Percentiles rank a stretch among this genome's conserved stretches.
These are phyloP conservation scores for Trichoderma koningiopsis DNA, from an alignment of 2,329 filamentous ascomycete genomes.

Conservation along the genomic window DNA sequence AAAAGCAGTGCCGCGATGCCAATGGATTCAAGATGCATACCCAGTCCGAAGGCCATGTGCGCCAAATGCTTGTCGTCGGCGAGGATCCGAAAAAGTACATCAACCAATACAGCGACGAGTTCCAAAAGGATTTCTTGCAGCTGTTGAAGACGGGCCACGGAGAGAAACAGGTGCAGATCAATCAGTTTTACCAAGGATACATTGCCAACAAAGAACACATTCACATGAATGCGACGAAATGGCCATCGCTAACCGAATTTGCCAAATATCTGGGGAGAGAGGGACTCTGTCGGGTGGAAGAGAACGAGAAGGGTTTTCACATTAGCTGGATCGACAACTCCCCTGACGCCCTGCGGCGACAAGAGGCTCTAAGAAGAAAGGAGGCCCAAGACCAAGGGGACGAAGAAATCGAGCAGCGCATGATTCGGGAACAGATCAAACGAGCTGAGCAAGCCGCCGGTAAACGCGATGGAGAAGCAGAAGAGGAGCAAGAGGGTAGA, in stretches of 20 bases:
- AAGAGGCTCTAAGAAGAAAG: constrained; percentile 79
- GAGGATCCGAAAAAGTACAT: constrained; percentile 85
- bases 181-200: constrained; percentile 94
- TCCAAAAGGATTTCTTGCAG: constrained; percentile 75
- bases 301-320: constrained; percentile 81
- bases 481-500: constrained; percentile 46
- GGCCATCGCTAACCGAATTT: constrained; percentile 86
- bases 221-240: constrained; percentile 93
- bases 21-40: constrained; percentile 93
- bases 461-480: constrained; percentile 44
- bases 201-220: constrained; percentile 85
- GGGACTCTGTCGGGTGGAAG: constrained; percentile 86
- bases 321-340: constrained; percentile 92
- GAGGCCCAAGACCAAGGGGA: constrained; percentile 88
- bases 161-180: constrained; percentile 85
- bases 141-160: constrained; percentile 82
- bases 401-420: constrained; percentile 81
- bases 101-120: constrained; percentile 78
- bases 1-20: constrained; percentile 68
- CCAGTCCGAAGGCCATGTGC: constrained; percentile 80
- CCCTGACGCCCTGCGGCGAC: constrained; percentile 76
- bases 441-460: constrained; percentile 62
- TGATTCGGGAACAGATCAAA: constrained; percentile 82
- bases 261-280: constrained; percentile 84
- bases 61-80: constrained; percentile 85